A percentile compares a stretch with the other conserved stretches of the same genome.
Evolutionary conservation across 148 eudicot genomes (phyloP).

Genomic region (Linanthus parryae): DNA sequence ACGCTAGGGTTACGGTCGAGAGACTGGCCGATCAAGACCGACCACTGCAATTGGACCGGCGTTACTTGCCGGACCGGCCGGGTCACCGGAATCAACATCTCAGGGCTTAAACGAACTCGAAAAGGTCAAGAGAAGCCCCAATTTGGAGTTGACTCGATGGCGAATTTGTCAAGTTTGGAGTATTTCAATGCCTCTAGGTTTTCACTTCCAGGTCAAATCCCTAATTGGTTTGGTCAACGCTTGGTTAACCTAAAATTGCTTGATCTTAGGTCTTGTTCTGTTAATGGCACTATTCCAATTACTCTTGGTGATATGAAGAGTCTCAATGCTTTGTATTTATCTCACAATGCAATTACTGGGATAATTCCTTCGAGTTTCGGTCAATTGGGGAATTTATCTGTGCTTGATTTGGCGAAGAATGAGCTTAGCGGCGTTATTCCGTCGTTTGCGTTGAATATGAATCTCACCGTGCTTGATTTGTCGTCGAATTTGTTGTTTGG

Average conservation of each 20-base stretch:
- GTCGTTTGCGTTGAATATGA: constrained; percentile 36
- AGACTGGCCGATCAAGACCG: constrained; percentile 78
- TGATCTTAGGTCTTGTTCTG: constrained; percentile 58
- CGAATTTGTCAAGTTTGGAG: constrained; percentile 52
- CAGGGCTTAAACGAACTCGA: constrained; percentile 83
- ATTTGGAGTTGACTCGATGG: constrained; percentile 66
- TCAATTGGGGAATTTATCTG: constrained; percentile 40
- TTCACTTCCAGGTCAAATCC: constrained; percentile 62
- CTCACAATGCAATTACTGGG: constrained; percentile 53
- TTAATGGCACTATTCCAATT: constrained; percentile 54
- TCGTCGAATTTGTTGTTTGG: constrained; percentile 64
- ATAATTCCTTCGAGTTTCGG: constrained; percentile 56
- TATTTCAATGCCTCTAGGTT: constrained; percentile 77
- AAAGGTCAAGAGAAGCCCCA: constrained; percentile 63
- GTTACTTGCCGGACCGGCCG: constrained; percentile 60
- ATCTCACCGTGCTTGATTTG: constrained; percentile 55
- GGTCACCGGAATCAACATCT: constrained; percentile 63
- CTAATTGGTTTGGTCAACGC: constrained; percentile 65
- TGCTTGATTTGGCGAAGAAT: constrained; percentile 78
- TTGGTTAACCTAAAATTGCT: constrained; percentile 45
- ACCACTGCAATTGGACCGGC: constrained; percentile 83
- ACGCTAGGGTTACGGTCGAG: constrained; percentile 62
- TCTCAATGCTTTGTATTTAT: constrained; percentile 37
- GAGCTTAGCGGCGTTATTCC: constrained; percentile 55
- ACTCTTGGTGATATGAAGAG: constrained; percentile 60